phyloP scores from a whole-genome alignment of 2,329 filamentous ascomycete species.

The Sordariomycetes sp. region DNA sequence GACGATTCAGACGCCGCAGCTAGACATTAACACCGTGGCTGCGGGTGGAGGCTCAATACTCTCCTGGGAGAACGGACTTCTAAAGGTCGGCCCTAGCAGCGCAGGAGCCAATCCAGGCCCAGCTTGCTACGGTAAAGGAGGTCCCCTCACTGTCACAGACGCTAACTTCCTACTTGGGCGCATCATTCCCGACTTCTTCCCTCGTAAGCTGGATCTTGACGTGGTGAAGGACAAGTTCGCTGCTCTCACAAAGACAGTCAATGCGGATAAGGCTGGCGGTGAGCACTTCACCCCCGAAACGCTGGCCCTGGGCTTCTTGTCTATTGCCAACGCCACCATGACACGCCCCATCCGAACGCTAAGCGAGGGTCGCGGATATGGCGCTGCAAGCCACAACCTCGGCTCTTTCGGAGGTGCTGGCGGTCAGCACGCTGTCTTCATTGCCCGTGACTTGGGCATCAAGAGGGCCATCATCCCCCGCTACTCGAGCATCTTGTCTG shows the following conservation, averaged over 20 bases:
- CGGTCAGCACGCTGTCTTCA: constrained; percentile 19
- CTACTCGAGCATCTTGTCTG: constrained; percentile 23
- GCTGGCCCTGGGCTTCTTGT: constrained; percentile 59
- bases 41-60: constrained; percentile 42
- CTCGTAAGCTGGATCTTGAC: constrained; percentile 31
- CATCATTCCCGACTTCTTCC: constrained; percentile 52
- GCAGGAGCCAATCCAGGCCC: constrained; percentile 65
- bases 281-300: constrained; percentile 12
- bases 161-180: constrained; percentile 62
- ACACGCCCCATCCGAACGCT: constrained; percentile 51
- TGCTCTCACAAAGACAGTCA: constrained; percentile 22
- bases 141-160: constrained; percentile 63
- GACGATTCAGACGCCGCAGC: constrained; percentile 36
- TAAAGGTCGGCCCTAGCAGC: constrained; percentile 63
- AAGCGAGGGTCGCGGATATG: constrained; percentile 17
- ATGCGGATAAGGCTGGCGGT: constrained; percentile 10
- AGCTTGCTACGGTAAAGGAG: constrained; percentile 62
- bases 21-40: constrained; percentile 62
- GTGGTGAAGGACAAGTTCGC: constrained; percentile 28
- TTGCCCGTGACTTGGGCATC: constrained; percentile 20
- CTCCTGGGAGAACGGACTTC: constrained; percentile 61
- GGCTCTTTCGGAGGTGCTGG: constrained; percentile 15
- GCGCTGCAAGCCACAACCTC: constrained; percentile 13
- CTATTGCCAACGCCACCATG: constrained; percentile 69
- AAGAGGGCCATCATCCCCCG: constrained; percentile 18